Evolutionary conservation across 2,329 filamentous ascomycete species (phyloP), one percentile per base, ranked within the genome.

Genomic region (Phialophora verrucosa): DNA sequence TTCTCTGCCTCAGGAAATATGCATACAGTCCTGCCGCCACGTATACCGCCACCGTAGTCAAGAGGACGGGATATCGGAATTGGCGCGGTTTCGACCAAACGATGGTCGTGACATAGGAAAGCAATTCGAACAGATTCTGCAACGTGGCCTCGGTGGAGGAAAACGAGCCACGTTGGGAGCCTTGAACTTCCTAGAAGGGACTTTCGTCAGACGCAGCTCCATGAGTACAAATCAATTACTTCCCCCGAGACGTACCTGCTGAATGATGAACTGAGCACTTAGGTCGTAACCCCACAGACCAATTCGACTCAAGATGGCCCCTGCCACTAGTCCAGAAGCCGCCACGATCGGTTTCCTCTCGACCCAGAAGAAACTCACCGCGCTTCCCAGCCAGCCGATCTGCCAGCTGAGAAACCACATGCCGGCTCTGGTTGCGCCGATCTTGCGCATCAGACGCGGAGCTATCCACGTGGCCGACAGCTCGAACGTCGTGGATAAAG

Each of bases 331-430:
- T 0, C 81, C 80, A 0, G 77, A 76, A 0, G 84, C 84, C 12
- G 64, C 29, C 0, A 83, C 79, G 1, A 81, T 8, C 12, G 68
- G 68, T 10, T 53, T 81, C 4, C 20, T 69, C 14, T 67, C 70
- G 2, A 72, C 73, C 59, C 80, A 80, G 70, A 85, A 85, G 20
- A 80, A 74, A 1, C 74, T 71, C 2, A 83, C 75, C 0, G 81
- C 85, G 0, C 75, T 78, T 1, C 78, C 79, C 4, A 88, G 77
- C 70, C 83, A 87, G 2, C 80, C 64, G n/a, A 89, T 79, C 73
- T 92, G 89, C 85, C 88, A 91, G 63, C 84, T 88, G 10, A 89
- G 74, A 68, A 87, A 87, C 91, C 91, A 93, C 2, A 92, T 81
- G 0, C 90, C 91, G 0, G 85, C 83, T n/a, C 91, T 80, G 7